Conservation (phyloP, 2,329 filamentous ascomycete species). For the Didymella pinodella region DNA sequence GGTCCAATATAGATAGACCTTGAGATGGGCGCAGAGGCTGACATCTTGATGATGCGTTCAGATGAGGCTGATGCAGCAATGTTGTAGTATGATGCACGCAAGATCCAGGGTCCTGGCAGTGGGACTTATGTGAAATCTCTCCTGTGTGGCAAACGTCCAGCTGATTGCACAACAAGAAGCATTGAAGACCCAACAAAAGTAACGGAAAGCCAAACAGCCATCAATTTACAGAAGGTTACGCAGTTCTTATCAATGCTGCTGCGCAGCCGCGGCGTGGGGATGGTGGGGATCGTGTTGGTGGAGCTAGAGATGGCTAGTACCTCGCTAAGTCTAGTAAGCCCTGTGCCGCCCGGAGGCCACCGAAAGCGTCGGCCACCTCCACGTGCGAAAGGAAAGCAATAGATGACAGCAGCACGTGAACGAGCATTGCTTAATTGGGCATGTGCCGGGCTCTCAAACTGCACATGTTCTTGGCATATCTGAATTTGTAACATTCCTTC, state of each 20-base stretch:
- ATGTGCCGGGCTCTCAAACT: background rate
- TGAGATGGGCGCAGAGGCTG: constrained; percentile 38
- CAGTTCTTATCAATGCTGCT: constrained; percentile 19
- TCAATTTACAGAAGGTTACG: constrained; percentile 8
- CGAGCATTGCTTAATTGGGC: background rate
- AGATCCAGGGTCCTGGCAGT: constrained; percentile 8
- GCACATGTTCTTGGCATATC: constrained; percentile 1
- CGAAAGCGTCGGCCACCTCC: constrained; percentile 18
- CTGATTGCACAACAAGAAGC: constrained; percentile 5
- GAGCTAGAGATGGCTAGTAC: constrained; percentile 24
- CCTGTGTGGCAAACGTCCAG: constrained; percentile 5
- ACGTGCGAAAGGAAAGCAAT: constrained; percentile 10
- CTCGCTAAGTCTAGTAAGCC: constrained; percentile 18
- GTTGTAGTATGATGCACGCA: constrained; percentile 1
- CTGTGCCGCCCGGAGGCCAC: constrained; percentile 9
- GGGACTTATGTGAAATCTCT: background rate
- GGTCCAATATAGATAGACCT: constrained; percentile 65
- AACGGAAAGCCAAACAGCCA: constrained; percentile 13
- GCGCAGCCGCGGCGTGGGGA: constrained; percentile 15
- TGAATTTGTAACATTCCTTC: constrained; percentile 2
- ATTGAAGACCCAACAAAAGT: constrained; percentile 3
- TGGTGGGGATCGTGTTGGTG: constrained; percentile 11
- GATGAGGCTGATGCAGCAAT: constrained; percentile 7
- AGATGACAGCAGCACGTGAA: constrained; percentile 9
- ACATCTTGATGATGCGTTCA: constrained; percentile 30